Conservation (phyloP, 129 eudicot species). For the Flaveria bidentis region DNA sequence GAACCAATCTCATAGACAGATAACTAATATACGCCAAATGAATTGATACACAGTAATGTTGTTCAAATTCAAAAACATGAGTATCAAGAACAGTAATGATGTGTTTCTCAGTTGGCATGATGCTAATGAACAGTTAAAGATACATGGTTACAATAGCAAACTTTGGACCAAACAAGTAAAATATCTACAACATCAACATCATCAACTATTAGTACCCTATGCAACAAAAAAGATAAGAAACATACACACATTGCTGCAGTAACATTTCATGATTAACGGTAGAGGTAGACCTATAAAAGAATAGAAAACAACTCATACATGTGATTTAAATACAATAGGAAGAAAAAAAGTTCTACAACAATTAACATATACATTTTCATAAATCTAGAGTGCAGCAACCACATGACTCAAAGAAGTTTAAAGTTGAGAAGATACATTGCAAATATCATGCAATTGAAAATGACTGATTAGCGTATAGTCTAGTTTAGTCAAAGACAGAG, state of each 20-base stretch:
- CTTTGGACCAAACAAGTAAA: no score
- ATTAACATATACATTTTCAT: no score
- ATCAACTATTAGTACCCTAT: not conserved
- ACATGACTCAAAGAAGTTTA: not conserved
- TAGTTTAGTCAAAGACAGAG: no score
- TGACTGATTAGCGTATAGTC: no score
- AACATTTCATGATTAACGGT: not conserved
- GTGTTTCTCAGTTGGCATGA: not conserved
- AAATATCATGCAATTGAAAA: no score
- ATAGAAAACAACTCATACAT: not conserved
- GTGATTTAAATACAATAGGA: not conserved
- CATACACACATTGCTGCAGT: not conserved
- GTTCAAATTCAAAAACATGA: not conserved
- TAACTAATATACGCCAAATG: not conserved
- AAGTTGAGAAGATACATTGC: no score
- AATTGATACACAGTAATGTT: not conserved
- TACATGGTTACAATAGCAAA: not conserved
- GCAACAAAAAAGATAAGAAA: not conserved
- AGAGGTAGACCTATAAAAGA: not conserved
- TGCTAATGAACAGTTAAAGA: not conserved
- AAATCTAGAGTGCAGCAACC: no score
- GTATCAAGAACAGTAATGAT: not conserved
- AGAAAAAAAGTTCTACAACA: not conserved
- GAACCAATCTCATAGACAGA: not conserved
- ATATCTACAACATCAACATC: no score